phyloP scores from a whole-genome alignment of 306 rosid species.

The Abrus pulchellus region DNA sequence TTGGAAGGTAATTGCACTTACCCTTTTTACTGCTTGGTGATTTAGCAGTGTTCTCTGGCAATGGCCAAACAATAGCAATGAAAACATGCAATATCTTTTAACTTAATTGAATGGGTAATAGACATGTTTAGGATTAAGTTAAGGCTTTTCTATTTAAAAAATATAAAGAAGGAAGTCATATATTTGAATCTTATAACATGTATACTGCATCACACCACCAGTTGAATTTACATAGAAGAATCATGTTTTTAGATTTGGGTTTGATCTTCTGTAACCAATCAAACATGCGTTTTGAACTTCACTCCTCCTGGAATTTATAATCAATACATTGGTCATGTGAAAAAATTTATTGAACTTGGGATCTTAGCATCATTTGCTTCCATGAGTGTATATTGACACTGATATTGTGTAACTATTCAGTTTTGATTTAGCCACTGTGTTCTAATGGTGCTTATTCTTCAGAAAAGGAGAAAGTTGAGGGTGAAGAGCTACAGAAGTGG shows the following conservation, averaged over 20 bases:
- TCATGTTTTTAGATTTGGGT: slow-evolving; percentile 9
- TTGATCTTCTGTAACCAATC: background rate
- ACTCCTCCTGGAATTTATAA: background rate
- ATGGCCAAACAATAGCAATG: slow-evolving; percentile 18
- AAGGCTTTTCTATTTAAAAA: slow-evolving; percentile 13
- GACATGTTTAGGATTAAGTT: slow-evolving; percentile 10
- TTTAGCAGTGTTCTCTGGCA: slow-evolving; percentile 6
- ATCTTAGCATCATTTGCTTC: slow-evolving; percentile 21
- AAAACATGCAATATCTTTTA: slow-evolving; percentile 20
- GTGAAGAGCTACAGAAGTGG: slow-evolving; percentile 91
- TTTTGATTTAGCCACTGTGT: slow-evolving; percentile 31
- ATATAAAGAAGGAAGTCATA: background rate
- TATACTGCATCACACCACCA: background rate
- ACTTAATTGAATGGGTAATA: slow-evolving; percentile 7
- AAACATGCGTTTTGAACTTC: slow-evolving; percentile 3
- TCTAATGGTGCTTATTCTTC: slow-evolving; percentile 57
- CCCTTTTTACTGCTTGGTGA: slow-evolving; percentile 13
- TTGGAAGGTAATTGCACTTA: slow-evolving; percentile 70
- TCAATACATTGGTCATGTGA: slow-evolving; percentile 17
- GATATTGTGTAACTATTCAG: slow-evolving; percentile 25
- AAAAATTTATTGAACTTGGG: slow-evolving; percentile 14
- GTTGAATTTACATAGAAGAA: slow-evolving; percentile 6
- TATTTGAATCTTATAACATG: background rate
- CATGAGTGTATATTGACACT: slow-evolving; percentile 7
- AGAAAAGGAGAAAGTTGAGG: slow-evolving; percentile 95